phyloP scores from a whole-genome alignment of 768 basidiomycete species.

The Boletus rufocinnamomeus region DNA sequence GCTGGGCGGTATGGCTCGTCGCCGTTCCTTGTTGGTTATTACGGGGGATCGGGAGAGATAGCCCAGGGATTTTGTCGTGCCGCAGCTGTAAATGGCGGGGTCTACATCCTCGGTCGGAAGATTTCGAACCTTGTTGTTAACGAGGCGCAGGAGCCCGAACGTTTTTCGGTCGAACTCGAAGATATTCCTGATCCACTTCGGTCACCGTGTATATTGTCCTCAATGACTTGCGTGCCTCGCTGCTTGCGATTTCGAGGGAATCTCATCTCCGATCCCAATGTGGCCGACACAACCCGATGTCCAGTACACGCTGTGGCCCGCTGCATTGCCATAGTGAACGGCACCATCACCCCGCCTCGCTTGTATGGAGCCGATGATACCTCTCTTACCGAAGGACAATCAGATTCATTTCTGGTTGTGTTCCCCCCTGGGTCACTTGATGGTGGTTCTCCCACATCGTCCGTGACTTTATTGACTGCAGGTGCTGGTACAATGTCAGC shows the following conservation, averaged over 20 bases:
- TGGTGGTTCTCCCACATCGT: slow-evolving; percentile 46
- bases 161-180: slow-evolving; percentile 52
- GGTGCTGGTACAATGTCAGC: slow-evolving; percentile 76
- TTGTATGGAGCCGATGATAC: slow-evolving; percentile 29
- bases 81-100: slow-evolving; percentile 76
- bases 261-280: slow-evolving; percentile 9
- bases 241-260: slow-evolving; percentile 28
- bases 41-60: slow-evolving; percentile 91
- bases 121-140: slow-evolving; percentile 35
- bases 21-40: slow-evolving; percentile 92
- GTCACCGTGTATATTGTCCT: slow-evolving; percentile 57
- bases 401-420: slow-evolving; percentile 68
- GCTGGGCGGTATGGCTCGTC: slow-evolving; percentile 85
- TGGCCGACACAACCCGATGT: not conserved
- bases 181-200: slow-evolving; percentile 61
- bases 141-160: slow-evolving; percentile 8
- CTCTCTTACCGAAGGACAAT: slow-evolving; percentile 21
- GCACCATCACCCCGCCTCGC: slow-evolving; percentile 27
- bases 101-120: slow-evolving; percentile 67
- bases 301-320: slow-evolving; percentile 39
- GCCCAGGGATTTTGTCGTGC: slow-evolving; percentile 89
- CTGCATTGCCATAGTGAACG: slow-evolving; percentile 54
- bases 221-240: slow-evolving; percentile 38
- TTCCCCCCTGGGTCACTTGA: slow-evolving; percentile 69
- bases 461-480: slow-evolving; percentile 64